A percentile compares a stretch with the other conserved stretches of the same genome.
phyloP scores from a whole-genome alignment of 208 protist species.

The Wallacemonas rigidus region DNA sequence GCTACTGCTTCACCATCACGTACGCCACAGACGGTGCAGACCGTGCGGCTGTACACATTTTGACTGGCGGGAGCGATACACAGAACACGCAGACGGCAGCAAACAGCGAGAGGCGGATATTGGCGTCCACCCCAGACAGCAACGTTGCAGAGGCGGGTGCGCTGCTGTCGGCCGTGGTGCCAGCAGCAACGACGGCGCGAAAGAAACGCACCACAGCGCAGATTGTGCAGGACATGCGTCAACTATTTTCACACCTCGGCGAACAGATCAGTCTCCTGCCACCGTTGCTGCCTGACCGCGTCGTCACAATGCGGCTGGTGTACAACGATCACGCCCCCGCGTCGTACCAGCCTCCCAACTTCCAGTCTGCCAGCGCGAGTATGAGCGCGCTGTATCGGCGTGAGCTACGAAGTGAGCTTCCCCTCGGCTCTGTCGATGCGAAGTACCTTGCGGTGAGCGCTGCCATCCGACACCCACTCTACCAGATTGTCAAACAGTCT shows the following conservation, averaged over 20 bases:
- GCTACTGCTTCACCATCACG: conserved; percentile 73
- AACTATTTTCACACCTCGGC: conserved; percentile 63
- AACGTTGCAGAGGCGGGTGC: not conserved
- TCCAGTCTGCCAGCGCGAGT: conserved; percentile 57
- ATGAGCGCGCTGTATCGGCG: conserved; percentile 56
- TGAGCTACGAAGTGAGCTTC: conserved; percentile 45
- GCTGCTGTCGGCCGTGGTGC: not conserved
- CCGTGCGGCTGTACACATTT: not conserved
- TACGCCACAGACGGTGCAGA: conserved; percentile 47
- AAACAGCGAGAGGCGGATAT: not conserved
- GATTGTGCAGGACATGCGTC: conserved; percentile 49
- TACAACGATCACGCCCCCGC: conserved; percentile 74
- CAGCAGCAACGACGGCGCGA: conserved; percentile 3
- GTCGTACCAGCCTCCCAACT: conserved; percentile 79
- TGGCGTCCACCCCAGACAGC: not conserved
- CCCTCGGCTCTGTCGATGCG: conserved; percentile 64
- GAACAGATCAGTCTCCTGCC: conserved; percentile 68
- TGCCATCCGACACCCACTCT: conserved; percentile 58
- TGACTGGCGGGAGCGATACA: not conserved
- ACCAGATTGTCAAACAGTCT: not conserved
- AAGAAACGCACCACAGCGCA: conserved; percentile 49
- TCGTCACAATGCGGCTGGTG: conserved; percentile 75
- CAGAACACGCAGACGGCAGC: not conserved
- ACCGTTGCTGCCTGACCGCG: conserved; percentile 61
- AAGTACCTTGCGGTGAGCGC: conserved; percentile 75